Conservation (phyloP, 2,329 filamentous ascomycete species). For the Gnomoniopsis smithogilvyi region DNA sequence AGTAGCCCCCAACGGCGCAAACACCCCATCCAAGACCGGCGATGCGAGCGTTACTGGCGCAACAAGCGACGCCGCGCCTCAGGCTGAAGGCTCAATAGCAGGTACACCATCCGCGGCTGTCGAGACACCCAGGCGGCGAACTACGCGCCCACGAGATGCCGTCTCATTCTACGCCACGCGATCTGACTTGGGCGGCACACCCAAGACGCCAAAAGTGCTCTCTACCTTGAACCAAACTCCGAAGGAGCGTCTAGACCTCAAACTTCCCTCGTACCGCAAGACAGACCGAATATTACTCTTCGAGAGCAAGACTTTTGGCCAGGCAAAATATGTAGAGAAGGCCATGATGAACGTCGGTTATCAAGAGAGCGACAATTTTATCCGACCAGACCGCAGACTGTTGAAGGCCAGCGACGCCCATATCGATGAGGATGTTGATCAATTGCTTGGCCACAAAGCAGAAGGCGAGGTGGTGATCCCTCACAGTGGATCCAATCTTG, state of each 20-base stretch:
- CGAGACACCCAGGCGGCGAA: slow-evolving; percentile 40
- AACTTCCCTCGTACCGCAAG: slow-evolving; percentile 70
- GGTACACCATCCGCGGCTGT: slow-evolving; percentile 21
- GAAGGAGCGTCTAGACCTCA: slow-evolving; percentile 75
- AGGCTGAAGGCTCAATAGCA: slow-evolving; percentile 33
- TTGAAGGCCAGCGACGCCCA: slow-evolving; percentile 61
- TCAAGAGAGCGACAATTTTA: slow-evolving; percentile 88
- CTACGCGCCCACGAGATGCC: slow-evolving; percentile 47
- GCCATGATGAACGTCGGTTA: slow-evolving; percentile 96
- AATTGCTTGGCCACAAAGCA: slow-evolving; percentile 40
- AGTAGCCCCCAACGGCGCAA: slow-evolving; percentile 32
- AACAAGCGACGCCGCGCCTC: slow-evolving; percentile 36
- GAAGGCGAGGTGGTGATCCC: slow-evolving; percentile 53
- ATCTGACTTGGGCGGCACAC: slow-evolving; percentile 40
- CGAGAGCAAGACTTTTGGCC: slow-evolving; percentile 80
- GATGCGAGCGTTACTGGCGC: slow-evolving; percentile 30
- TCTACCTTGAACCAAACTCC: slow-evolving; percentile 77
- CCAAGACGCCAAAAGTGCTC: slow-evolving; percentile 62
- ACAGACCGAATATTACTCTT: slow-evolving; percentile 78
- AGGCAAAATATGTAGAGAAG: slow-evolving; percentile 90
- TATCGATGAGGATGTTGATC: slow-evolving; percentile 57
- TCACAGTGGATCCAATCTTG: slow-evolving; percentile 52
- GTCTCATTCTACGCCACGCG: slow-evolving; percentile 52
- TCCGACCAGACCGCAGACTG: slow-evolving; percentile 71
- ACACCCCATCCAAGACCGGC: slow-evolving; percentile 44